Evolutionary conservation across 352 stramenopile genomes (phyloP).

Genomic region (Globisporangium uncinulatum): DNA sequence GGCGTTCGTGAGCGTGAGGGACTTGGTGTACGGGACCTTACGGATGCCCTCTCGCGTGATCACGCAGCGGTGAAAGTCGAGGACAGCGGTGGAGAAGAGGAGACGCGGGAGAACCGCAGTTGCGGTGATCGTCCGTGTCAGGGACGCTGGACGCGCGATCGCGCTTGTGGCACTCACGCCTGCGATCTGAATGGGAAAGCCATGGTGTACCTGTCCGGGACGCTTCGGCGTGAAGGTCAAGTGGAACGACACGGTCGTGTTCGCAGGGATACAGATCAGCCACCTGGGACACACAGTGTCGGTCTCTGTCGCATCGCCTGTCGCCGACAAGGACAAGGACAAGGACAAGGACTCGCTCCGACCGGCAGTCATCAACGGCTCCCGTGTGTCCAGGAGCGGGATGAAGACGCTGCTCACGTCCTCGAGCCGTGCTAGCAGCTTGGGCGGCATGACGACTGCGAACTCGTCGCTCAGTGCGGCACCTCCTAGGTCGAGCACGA

Average conservation of each 20-base stretch:
- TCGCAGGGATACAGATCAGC: conserved; percentile 67
- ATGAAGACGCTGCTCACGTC: conserved; percentile 82
- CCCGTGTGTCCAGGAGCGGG: conserved; percentile 28
- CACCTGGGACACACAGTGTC: conserved; percentile 45
- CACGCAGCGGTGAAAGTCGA: conserved; percentile 85
- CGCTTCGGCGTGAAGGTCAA: conserved; percentile 63
- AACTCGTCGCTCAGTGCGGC: conserved; percentile 54
- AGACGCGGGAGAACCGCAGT: conserved; percentile 55
- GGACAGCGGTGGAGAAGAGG: conserved; percentile 53
- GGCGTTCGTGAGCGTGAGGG: conserved; percentile 74
- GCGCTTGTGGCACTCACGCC: conserved; percentile 26
- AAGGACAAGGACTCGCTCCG: background rate
- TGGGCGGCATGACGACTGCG: conserved; percentile 39
- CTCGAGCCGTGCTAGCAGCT: conserved; percentile 49
- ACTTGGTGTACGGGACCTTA: conserved; percentile 84
- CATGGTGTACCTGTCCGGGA: conserved; percentile 33
- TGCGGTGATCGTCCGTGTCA: conserved; percentile 45
- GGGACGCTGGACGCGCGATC: conserved; percentile 17
- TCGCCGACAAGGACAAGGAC: conserved; percentile 3
- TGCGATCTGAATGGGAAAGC: conserved; percentile 73
- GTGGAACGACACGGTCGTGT: conserved; percentile 62
- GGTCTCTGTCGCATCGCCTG: background rate
- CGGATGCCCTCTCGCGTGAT: conserved; percentile 80
- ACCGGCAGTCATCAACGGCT: background rate
- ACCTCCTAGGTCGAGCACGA: conserved; percentile 69